Evolutionary conservation across 306 rosid genomes (phyloP), one percentile per base, ranked within the genome.

Genomic region (Alnus glutinosa): DNA sequence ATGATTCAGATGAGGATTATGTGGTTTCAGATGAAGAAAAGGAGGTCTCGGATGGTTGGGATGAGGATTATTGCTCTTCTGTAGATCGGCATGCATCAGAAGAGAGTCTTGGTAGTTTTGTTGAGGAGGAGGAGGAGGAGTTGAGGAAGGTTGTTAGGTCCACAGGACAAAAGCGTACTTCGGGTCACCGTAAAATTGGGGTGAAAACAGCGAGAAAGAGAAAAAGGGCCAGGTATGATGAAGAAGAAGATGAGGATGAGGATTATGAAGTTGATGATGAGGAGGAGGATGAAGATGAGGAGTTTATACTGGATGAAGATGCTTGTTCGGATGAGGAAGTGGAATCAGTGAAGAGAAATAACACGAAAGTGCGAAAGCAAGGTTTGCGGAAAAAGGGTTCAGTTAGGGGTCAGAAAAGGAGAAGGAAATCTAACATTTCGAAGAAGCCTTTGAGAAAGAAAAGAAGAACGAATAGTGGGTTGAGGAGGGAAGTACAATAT

Each of bases 1-100:
- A 95, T 85, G 97, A 88, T 80, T 95, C 97, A 0, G 98, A 95
- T 80, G 98, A 95, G 89, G 98, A 95, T 73, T 95, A 90, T 82
- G 98, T 92, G 51, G 77, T 90, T 81, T 89, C 98, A 1, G 91
- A 87, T 80, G 97, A 89, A 19, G 96, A 74, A 47, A 86, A 86
- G 71, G 92, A 77, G 54, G 89, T 70, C 28, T 90, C 97, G 55
- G 97, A 88, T 70, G 82, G 80, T 58, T 84, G 87, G 23, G 94
- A 81, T 47, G 89, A 85, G 79, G 89, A 90, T 72, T 87, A 87
- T 77, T 76, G 92, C 76, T 88, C 80, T 74, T 90, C 89, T 32
- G 71, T 87, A 74, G 97, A 96, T 74, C 96, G 78, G 73, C 61
- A 88, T 76, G 92, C 86, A 12, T 83, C 94, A 1, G 98, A 90